phyloP scores from a whole-genome alignment of 2,329 filamentous ascomycete genomes.

The Fusarium protoensiforme region DNA sequence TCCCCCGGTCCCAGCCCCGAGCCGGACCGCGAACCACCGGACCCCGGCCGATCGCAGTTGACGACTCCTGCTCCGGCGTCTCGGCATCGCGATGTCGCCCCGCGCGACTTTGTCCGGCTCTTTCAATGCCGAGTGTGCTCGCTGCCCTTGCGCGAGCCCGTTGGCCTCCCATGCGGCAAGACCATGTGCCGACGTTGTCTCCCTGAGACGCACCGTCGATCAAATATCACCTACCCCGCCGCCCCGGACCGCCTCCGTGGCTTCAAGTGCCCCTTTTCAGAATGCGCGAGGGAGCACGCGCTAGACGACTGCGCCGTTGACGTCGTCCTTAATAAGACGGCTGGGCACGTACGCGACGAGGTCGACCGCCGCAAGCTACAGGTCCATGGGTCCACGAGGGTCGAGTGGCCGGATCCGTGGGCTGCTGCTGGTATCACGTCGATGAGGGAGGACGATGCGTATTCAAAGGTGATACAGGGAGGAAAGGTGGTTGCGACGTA shows the following conservation, averaged over 20 bases:
- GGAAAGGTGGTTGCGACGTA: slow-evolving; percentile 75
- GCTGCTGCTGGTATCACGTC: slow-evolving; percentile 54
- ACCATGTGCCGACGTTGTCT: slow-evolving; percentile 81
- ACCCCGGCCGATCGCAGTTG: slow-evolving; percentile 7
- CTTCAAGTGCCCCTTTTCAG: slow-evolving; percentile 77
- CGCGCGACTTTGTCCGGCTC: slow-evolving; percentile 66
- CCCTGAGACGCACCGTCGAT: slow-evolving; percentile 71
- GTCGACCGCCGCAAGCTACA: slow-evolving; percentile 56
- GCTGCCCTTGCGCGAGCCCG: slow-evolving; percentile 71
- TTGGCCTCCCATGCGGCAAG: slow-evolving; percentile 84
- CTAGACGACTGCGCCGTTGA: slow-evolving; percentile 81
- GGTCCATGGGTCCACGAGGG: slow-evolving; percentile 43
- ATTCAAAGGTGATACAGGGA: slow-evolving; percentile 57
- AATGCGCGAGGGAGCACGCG: slow-evolving; percentile 78
- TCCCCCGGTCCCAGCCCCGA: slow-evolving; percentile 27
- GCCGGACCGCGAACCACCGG: slow-evolving; percentile 12
- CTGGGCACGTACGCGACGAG: slow-evolving; percentile 67
- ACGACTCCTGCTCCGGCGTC: slow-evolving; percentile 6
- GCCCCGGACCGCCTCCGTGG: slow-evolving; percentile 73
- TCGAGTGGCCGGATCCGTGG: slow-evolving; percentile 53
- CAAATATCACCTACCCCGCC: slow-evolving; percentile 82
- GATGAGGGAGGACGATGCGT: slow-evolving; percentile 47
- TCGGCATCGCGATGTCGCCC: slow-evolving; percentile 28
- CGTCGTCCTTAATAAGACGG: slow-evolving; percentile 79
- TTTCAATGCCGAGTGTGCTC: slow-evolving; percentile 84